A percentile compares a stretch with the other conserved stretches of the same genome.
Evolutionary conservation across 2,329 filamentous ascomycete genomes (phyloP).

Genomic region (Ampelomyces quisqualis): DNA sequence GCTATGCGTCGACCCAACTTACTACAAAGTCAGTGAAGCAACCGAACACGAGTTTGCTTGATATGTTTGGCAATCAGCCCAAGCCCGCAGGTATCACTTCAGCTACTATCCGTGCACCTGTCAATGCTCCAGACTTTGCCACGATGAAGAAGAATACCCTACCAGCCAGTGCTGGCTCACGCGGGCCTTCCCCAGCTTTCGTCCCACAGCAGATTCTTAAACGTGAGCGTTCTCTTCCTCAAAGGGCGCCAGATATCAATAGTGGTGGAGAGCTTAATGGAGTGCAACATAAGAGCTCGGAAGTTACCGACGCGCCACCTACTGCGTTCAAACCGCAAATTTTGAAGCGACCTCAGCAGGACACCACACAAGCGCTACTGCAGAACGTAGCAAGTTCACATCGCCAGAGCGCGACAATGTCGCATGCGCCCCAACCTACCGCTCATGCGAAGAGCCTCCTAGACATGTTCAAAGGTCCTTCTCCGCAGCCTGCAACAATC

Average conservation of each 20-base stretch:
- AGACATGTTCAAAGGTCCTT: conserved; percentile 22
- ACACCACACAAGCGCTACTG: conserved; percentile 23
- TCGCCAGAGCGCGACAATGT: no score
- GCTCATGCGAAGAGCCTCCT: conserved; percentile 24
- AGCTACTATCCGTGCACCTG: conserved; percentile 46
- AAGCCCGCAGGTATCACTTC: conserved; percentile 36
- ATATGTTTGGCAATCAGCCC: conserved; percentile 19
- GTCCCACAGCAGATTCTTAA: conserved; percentile 33
- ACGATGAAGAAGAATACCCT: conserved; percentile 40
- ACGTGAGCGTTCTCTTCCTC: conserved; percentile 15
- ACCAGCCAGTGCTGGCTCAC: conserved; percentile 24
- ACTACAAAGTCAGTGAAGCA: conserved; percentile 15
- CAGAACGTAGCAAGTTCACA: no score
- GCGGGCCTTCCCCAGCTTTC: conserved; percentile 35
- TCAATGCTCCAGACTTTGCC: conserved; percentile 47
- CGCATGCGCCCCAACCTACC: conserved; percentile 8
- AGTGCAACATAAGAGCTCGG: conserved; percentile 10
- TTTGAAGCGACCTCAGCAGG: conserved; percentile 37
- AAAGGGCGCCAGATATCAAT: conserved; percentile 6
- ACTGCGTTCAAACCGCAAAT: conserved; percentile 40
- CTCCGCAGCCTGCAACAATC: conserved; percentile 14
- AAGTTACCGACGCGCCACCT: conserved; percentile 9
- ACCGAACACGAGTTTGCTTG: conserved; percentile 22
- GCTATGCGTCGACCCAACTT: conserved; percentile 25
- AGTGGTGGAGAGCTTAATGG: neutral